Percentiles rank a stretch among this genome's conserved stretches.
Conservation (phyloP, 768 basidiomycete species). For the Melanogaster broomeanus region DNA sequence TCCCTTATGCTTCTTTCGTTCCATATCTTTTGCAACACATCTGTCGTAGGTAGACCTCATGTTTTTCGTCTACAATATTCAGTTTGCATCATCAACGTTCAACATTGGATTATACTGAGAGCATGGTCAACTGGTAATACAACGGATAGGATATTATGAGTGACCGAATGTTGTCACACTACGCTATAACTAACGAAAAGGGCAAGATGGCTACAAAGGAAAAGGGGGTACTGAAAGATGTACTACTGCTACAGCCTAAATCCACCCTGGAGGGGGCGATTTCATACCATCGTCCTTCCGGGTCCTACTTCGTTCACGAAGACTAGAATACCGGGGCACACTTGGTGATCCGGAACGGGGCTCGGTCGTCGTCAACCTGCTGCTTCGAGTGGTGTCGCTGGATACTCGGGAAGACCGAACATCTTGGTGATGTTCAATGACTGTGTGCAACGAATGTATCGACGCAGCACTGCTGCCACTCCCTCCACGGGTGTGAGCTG, state of each 20-base stretch:
- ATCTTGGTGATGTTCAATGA: constrained; percentile 46
- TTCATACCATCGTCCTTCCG: constrained; percentile 2
- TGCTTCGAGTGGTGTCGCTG: not conserved
- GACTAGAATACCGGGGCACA: constrained; percentile 7
- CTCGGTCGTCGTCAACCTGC: not conserved
- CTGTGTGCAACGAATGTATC: constrained; percentile 58
- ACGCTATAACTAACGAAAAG: not conserved
- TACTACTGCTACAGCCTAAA: constrained; percentile 27
- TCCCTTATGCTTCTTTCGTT: constrained; percentile 18
- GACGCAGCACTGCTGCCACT: constrained; percentile 50
- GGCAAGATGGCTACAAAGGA: not conserved
- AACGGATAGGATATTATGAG: not conserved
- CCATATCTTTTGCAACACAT: constrained; percentile 10
- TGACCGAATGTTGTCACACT: too few species aligned
- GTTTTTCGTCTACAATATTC: constrained; percentile 16
- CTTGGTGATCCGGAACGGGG: constrained; percentile 6
- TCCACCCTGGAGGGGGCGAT: constrained; percentile 49
- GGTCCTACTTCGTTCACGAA: constrained; percentile 18
- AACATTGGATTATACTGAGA: not conserved
- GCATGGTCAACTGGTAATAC: not conserved
- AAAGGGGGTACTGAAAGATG: not conserved
- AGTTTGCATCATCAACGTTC: constrained; percentile 21
- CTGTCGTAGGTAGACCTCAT: constrained; percentile 19
- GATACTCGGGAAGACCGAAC: constrained; percentile 5
- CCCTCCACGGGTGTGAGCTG: constrained; percentile 40